Evolutionary conservation across 2,329 filamentous ascomycete genomes (phyloP).

Genomic region (Aureobasidium leucospermi): DNA sequence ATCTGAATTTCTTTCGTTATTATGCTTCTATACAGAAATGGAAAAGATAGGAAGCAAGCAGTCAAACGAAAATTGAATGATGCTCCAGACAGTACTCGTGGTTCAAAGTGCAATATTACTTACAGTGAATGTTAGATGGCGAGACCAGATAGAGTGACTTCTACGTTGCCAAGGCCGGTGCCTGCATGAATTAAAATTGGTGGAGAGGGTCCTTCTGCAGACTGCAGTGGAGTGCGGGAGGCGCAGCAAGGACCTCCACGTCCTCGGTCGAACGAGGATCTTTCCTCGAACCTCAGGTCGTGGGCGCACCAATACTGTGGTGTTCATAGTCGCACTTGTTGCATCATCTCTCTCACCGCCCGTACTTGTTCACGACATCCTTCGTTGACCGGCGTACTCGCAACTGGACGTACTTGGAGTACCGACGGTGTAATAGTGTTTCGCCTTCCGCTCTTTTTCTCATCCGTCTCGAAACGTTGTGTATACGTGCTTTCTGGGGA

Average conservation of each 20-base stretch:
- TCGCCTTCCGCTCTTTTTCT: neutral
- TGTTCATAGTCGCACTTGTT: neutral
- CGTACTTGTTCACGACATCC: neutral
- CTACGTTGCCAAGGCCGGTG: constrained; percentile 1
- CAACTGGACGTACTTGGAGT: neutral
- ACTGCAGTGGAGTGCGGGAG: neutral
- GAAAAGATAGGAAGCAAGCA: neutral
- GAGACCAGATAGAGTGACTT: neutral
- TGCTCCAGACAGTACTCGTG: neutral
- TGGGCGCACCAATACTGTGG: constrained; percentile 6
- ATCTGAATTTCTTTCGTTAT: neutral
- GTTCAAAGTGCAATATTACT: neutral
- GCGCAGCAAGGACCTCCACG: neutral
- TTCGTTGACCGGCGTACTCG: neutral
- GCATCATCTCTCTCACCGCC: neutral
- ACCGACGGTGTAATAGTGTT: neutral
- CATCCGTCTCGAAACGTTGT: neutral
- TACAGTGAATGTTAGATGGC: neutral
- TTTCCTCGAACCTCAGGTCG: neutral
- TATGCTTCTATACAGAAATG: neutral
- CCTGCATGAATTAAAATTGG: neutral
- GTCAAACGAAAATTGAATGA: neutral
- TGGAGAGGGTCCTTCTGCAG: neutral
- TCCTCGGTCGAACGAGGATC: neutral
- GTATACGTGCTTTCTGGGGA: neutral